phyloP scores from a whole-genome alignment of 2,329 filamentous ascomycete genomes.

The Stagonosporopsis chrysanthemi region DNA sequence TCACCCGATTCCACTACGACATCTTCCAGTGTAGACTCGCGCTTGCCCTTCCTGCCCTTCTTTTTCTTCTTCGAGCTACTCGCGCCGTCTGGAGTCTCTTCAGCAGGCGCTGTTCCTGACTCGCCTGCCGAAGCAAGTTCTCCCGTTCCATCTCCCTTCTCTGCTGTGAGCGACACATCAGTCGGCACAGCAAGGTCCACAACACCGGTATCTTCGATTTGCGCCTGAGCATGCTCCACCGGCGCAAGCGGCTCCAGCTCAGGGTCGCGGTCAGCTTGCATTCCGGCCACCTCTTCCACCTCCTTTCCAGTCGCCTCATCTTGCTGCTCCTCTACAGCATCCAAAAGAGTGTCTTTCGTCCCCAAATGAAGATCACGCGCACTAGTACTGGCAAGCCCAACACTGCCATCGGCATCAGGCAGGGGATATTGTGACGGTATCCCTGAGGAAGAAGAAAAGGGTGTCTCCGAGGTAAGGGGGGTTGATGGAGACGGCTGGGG shows the following conservation, averaged over 20 bases:
- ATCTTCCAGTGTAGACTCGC: slow-evolving; percentile 25
- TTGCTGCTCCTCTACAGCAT: slow-evolving; percentile 11
- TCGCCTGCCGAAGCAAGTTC: slow-evolving; percentile 8
- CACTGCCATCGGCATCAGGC: slow-evolving; percentile 34
- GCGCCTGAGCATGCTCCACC: slow-evolving; percentile 3
- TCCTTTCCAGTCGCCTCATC: background rate
- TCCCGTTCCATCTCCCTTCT: background rate
- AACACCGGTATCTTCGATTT: background rate
- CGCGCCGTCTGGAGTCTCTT: slow-evolving; percentile 13
- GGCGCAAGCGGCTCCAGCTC: background rate
- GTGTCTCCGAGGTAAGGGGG: slow-evolving; percentile 40
- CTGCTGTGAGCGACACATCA: background rate
- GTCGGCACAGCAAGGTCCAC: background rate
- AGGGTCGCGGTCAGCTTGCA: background rate
- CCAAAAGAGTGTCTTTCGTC: slow-evolving; percentile 13
- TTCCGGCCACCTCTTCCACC: background rate
- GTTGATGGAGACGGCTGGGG: slow-evolving; percentile 41
- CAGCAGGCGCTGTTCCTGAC: background rate
- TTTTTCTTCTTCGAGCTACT: slow-evolving; percentile 34
- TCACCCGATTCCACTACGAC: slow-evolving; percentile 3
- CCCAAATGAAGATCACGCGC: slow-evolving; percentile 15
- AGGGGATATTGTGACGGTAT: slow-evolving; percentile 41
- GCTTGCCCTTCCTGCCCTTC: slow-evolving; percentile 36
- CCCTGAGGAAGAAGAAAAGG: slow-evolving; percentile 39
- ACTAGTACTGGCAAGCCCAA: slow-evolving; percentile 26